Evolutionary conservation across 441 rosid genomes (phyloP).

Genomic region (Erodium moschatum): DNA sequence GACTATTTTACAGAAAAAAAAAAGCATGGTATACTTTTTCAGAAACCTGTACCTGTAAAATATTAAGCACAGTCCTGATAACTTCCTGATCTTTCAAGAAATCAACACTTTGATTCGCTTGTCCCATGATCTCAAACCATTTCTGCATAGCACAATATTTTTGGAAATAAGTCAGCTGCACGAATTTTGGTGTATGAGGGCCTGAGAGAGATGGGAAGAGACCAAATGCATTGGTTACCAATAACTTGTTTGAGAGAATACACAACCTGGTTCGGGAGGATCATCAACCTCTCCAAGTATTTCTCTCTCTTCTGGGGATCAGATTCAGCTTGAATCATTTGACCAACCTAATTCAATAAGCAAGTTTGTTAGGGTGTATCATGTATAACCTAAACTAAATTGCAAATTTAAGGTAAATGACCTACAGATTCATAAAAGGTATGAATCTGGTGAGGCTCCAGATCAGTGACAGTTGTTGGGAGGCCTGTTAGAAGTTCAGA

Average conservation of each 20-base stretch:
- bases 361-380: neutral
- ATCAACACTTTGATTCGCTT: slow-evolving; percentile 98
- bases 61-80: slow-evolving; percentile 85
- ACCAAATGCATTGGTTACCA: neutral
- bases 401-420: slow-evolving; percentile 7
- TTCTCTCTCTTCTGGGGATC: slow-evolving; percentile 97
- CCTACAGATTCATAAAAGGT: slow-evolving; percentile 95
- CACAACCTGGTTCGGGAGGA: slow-evolving; percentile 84
- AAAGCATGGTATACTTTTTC: too few relatives aligned
- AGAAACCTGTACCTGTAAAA: slow-evolving; percentile 69
- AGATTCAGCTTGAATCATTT: slow-evolving; percentile 98
- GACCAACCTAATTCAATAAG: slow-evolving; percentile 57
- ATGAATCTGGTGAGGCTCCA: slow-evolving; percentile 99
- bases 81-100: slow-evolving; percentile 86
- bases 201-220: neutral
- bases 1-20: neutral
- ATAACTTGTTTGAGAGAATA: slow-evolving; percentile 5
- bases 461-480: slow-evolving; percentile 86
- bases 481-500: slow-evolving; percentile 95
- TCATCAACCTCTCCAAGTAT: slow-evolving; percentile 89
- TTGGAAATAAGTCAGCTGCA: neutral
- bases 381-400: neutral
- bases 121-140: slow-evolving; percentile 95
- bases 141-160: slow-evolving; percentile 43
- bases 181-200: neutral